Conservation (phyloP, 2,329 filamentous ascomycete species). For the Cordyceps fumosorosea region DNA sequence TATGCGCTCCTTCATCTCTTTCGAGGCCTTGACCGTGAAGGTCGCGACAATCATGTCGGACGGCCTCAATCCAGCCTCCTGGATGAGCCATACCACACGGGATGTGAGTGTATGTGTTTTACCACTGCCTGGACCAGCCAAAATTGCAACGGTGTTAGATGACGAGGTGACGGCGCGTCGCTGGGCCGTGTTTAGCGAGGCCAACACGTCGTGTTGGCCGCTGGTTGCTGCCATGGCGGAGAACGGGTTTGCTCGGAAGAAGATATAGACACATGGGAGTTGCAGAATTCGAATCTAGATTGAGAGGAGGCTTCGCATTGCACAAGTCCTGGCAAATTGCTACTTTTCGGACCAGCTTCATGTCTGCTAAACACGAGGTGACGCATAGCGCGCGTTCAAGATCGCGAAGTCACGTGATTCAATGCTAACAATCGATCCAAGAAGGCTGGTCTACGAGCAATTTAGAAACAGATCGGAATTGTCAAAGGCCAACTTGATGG, state of each 20-base stretch:
- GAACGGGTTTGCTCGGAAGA: background rate
- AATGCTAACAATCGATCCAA: background rate
- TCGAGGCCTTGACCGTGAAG: conserved; percentile 91
- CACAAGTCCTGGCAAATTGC: background rate
- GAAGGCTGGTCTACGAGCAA: background rate
- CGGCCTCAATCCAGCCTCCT: conserved; percentile 63
- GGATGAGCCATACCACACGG: conserved; percentile 82
- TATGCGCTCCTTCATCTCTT: conserved; percentile 88
- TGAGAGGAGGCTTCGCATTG: background rate
- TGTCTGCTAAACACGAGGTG: background rate
- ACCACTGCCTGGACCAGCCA: conserved; percentile 65
- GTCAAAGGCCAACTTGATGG: no score
- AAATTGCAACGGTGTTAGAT: conserved; percentile 54
- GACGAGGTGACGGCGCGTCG: conserved; percentile 47
- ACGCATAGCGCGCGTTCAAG: background rate
- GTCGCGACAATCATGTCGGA: conserved; percentile 91
- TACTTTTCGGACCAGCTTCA: background rate
- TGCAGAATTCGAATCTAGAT: background rate
- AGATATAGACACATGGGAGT: background rate
- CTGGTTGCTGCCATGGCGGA: conserved; percentile 1
- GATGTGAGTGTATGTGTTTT: conserved; percentile 96
- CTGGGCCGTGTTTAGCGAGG: conserved; percentile 49
- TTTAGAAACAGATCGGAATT: background rate
- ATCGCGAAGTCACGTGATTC: conserved; percentile 3
- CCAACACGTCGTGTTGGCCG: conserved; percentile 32